A percentile compares a stretch with the other conserved stretches of the same genome.
Evolutionary conservation across 331 rosid species (phyloP).

Genomic region (Prunus yedoensis): DNA sequence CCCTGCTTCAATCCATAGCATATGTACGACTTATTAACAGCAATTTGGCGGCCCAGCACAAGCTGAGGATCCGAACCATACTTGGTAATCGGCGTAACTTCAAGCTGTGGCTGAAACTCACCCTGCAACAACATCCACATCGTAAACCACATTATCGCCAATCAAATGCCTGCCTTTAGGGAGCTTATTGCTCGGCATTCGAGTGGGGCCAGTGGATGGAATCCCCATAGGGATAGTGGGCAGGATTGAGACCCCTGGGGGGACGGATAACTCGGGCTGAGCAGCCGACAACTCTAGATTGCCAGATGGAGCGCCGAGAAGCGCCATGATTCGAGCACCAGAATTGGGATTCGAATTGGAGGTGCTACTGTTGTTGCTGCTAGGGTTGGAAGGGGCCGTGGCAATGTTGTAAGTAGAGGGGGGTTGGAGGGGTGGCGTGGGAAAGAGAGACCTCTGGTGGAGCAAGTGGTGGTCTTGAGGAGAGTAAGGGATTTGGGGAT

Average conservation of each 20-base stretch:
- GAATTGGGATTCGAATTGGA: slow-evolving; percentile 59
- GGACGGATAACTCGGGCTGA: slow-evolving; percentile 18
- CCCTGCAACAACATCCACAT: slow-evolving; percentile 67
- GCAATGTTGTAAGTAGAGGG: slow-evolving; percentile 37
- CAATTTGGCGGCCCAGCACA: slow-evolving; percentile 89
- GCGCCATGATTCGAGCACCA: slow-evolving; percentile 85
- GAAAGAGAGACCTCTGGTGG: slow-evolving; percentile 60
- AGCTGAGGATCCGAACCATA: slow-evolving; percentile 95
- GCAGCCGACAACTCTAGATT: slow-evolving; percentile 39
- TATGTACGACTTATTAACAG: slow-evolving; percentile 87
- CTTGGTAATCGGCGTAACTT: slow-evolving; percentile 90
- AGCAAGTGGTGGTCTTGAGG: slow-evolving; percentile 41
- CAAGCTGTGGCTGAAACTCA: slow-evolving; percentile 95
- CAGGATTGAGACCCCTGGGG: slow-evolving; percentile 15
- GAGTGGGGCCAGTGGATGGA: slow-evolving; percentile 47
- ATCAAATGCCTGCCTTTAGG: slow-evolving; percentile 81
- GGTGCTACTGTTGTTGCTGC: slow-evolving; percentile 11
- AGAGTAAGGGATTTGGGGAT: slow-evolving; percentile 27
- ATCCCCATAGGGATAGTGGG: slow-evolving; percentile 34
- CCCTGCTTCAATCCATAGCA: slow-evolving; percentile 97
- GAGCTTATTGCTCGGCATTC: slow-evolving; percentile 75
- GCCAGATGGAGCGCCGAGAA: slow-evolving; percentile 47
- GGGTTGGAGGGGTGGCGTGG: slow-evolving; percentile 77
- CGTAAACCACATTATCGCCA: slow-evolving; percentile 73
- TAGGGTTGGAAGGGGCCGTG: slow-evolving; percentile 38